Percentiles rank a stretch among this genome's conserved stretches.
These are phyloP conservation scores for Sorghum bicolor DNA, from an alignment of 176 grass and related monocot genomes.

Conservation along the genomic window Sorghum_bicolor_NCBIv3 NC_012870.2:2615001-2615500, in stretches of 20 bases:
- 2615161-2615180: conserved; percentile 40
- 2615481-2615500: conserved; percentile 4
- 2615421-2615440: conserved; percentile 30
- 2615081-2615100: conserved; percentile 16
- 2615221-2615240: conserved; percentile 14
- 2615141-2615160: conserved; percentile 32
- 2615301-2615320: conserved; percentile 22
- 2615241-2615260: conserved; percentile 22
- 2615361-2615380: conserved; percentile 14
- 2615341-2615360: background rate
- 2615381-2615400: conserved; percentile 1
- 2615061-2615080: conserved; percentile 1
- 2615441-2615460: conserved; percentile 3
- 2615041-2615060: conserved; percentile 9
- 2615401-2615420: conserved; percentile 20
- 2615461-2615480: background rate
- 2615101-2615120: conserved; percentile 21
- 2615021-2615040: background rate
- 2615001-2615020: background rate
- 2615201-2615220: background rate
- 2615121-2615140: background rate
- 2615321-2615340: background rate
- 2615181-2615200: conserved; percentile 17
- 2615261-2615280: background rate
- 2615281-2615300: conserved; percentile 22